Base-by-base conservation (phyloP, 345 rosid genomes). In the Populus tremula region DNA sequence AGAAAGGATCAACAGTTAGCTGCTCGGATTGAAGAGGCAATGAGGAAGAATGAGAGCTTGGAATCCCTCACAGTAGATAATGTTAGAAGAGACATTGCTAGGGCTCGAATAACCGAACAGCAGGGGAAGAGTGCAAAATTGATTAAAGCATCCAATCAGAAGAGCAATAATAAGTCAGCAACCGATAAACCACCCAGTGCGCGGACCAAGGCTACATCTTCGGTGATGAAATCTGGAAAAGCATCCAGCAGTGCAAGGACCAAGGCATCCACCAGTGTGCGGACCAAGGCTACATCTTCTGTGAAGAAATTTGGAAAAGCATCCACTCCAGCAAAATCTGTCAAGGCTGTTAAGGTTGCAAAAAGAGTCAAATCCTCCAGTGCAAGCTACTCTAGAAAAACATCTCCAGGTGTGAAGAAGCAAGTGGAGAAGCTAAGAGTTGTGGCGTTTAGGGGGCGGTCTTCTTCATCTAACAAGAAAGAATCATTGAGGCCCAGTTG, bases 1-100 rank as follows among this genome's bases (percentile, higher is more conserved):
- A 89, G 82, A 82, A 89, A 87, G 81, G 90, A 89, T 78, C 59
- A 41, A 18, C 74, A 81, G 71, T 82, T 94, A 84, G 97, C 98
- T 16, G 76, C 77, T 27, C 83, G 92, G 56, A 91, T 91, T 18
- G 98, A 91, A 78, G 95, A 90, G 78, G 95, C 97, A 18, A 84
- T 94, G 77, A 88, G 85, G 84, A 94, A 89, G 83, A 93, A 93
- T 18, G 94, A 89, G 86, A 93, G 97, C 87, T 86, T 93, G 73
- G 99, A 93, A 76, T 80, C 96, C 67, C 91, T 95, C 47, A 89
- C 91, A 18, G 47, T 56, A 50, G 92, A 87, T 82, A 84, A 88
- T 73, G 92, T 95, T 69, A 84, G 82, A 65, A 89, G 92, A 56
- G 98, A 93, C 33, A 80, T 80, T 72, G 94, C 91, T 41, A 86